These are phyloP conservation scores for Termitomyces titanicus DNA, from an alignment of 768 basidiomycete species.

Conservation along the genomic window DNA sequence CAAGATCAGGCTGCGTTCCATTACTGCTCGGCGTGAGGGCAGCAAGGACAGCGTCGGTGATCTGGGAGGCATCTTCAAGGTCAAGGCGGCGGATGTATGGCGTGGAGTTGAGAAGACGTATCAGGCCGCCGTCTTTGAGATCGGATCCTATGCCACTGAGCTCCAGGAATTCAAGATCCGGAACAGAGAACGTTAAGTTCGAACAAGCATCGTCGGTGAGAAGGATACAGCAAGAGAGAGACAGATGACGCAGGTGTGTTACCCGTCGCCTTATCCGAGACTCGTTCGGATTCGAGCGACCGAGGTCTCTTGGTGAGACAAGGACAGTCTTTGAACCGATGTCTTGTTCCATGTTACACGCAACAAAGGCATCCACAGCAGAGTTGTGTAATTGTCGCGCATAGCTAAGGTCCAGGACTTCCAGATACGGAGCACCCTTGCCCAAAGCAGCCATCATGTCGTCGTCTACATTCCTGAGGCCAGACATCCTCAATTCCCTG, in stretches of 20 bases:
- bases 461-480: conserved; percentile 59
- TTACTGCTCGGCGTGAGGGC: conserved; percentile 51
- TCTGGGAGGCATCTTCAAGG: conserved; percentile 76
- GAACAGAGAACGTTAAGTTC: conserved; percentile 67
- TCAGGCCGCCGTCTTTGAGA: conserved; percentile 70
- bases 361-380: conserved; percentile 68
- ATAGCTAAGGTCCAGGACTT: conserved; percentile 80
- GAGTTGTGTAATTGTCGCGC: conserved; percentile 70
- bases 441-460: conserved; percentile 64
- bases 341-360: conserved; percentile 38
- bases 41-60: conserved; percentile 70
- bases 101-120: conserved; percentile 64
- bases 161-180: conserved; percentile 74
- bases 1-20: neutral
- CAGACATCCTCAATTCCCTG: conserved; percentile 63
- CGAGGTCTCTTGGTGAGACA: conserved; percentile 61
- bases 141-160: conserved; percentile 70
- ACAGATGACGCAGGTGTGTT: conserved; percentile 70
- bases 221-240: conserved; percentile 63
- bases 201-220: conserved; percentile 76
- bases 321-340: conserved; percentile 40
- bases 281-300: conserved; percentile 50
- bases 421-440: conserved; percentile 64
- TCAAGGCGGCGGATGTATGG: conserved; percentile 74
- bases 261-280: conserved; percentile 52